These are phyloP conservation scores for Curvularia lunata DNA, from an alignment of 2,329 filamentous ascomycete species.

Conservation along the genomic window DNA sequence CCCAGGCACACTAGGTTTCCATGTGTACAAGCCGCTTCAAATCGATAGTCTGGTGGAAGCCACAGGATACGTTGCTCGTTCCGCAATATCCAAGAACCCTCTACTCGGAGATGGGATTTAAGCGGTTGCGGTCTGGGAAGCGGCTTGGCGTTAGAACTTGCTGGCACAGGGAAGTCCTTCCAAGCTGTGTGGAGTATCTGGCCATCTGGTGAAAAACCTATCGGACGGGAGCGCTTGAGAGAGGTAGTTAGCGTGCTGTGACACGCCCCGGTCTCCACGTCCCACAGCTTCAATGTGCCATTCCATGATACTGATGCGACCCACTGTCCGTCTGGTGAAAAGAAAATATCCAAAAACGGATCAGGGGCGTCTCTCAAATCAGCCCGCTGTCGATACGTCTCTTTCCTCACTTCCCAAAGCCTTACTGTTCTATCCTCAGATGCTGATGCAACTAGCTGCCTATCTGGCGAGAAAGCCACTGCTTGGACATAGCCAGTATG, in stretches of 20 bases:
- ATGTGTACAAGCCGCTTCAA: conserved; percentile 4
- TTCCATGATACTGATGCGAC: neutral
- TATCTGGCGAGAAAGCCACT: conserved; percentile 14
- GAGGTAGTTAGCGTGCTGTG: neutral
- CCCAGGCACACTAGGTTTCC: conserved; percentile 17
- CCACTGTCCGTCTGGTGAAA: conserved; percentile 16
- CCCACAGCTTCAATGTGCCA: neutral
- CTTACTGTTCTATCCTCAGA: neutral
- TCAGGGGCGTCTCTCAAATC: too few species aligned
- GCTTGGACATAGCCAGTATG: neutral
- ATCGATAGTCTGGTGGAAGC: conserved; percentile 21
- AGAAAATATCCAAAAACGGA: too few species aligned
- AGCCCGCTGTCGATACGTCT: neutral
- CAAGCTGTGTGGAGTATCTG: conserved; percentile 8
- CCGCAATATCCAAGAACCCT: conserved; percentile 17
- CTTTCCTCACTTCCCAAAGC: conserved; percentile 3
- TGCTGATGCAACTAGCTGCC: conserved; percentile 4
- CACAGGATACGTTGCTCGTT: conserved; percentile 18
- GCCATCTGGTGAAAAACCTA: neutral
- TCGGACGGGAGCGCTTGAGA: too few species aligned
- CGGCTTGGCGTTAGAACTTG: neutral
- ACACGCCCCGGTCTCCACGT: conserved; percentile 1
- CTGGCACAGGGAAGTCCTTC: conserved; percentile 12
- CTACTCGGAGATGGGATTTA: conserved; percentile 5
- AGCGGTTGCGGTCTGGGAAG: neutral